Conservation (phyloP, 495 filamentous ascomycete species). For the Neurospora africana region DNA sequence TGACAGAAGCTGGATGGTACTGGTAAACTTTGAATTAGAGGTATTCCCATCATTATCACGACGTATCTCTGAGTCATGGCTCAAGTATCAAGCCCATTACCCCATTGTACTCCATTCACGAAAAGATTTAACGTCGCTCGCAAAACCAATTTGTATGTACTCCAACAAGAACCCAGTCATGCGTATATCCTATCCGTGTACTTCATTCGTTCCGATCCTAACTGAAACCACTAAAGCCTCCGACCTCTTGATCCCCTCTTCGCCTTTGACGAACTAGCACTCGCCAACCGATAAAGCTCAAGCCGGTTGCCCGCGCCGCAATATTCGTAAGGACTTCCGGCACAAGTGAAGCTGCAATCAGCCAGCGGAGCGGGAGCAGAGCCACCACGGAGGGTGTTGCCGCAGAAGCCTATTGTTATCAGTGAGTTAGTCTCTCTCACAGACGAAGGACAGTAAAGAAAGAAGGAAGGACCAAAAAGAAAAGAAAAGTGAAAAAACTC, state of each 20-base stretch:
- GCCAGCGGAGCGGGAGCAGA: constrained; percentile 14
- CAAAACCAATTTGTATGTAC: neutral
- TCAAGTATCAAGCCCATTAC: neutral
- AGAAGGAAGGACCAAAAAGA: neutral
- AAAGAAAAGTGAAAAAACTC: neutral
- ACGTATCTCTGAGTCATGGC: neutral
- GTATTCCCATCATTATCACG: neutral
- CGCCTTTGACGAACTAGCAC: neutral
- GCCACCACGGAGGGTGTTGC: constrained; percentile 21
- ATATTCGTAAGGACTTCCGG: constrained; percentile 27
- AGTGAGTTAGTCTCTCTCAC: neutral
- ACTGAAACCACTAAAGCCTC: neutral
- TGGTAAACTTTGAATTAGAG: neutral
- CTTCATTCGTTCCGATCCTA: neutral
- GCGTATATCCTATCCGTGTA: neutral
- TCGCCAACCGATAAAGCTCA: constrained; percentile 23
- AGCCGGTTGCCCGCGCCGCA: constrained; percentile 37
- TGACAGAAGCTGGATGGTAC: neutral
- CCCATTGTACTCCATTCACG: neutral
- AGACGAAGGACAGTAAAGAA: no score
- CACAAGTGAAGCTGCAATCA: constrained; percentile 35
- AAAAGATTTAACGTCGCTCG: neutral
- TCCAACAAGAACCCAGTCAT: neutral
- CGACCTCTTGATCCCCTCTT: neutral
- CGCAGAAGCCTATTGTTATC: constrained; percentile 26